These are phyloP conservation scores for Ogataea methanolica DNA, from an alignment of 805 yeast genomes.

Conservation along the genomic window DNA sequence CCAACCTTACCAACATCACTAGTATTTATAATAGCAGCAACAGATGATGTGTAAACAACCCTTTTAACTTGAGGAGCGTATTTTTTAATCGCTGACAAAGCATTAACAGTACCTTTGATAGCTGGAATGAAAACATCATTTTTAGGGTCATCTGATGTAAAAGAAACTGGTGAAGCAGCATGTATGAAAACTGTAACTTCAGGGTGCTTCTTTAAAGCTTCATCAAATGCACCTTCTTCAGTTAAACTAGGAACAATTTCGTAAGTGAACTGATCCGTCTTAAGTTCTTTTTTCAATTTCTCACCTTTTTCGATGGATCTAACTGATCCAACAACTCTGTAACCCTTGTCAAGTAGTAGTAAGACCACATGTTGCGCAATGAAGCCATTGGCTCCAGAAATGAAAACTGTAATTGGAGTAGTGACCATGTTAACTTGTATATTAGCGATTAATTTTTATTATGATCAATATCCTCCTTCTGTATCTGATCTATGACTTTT, in stretches of 20 bases:
- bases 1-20: slow-evolving; percentile 2
- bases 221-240: slow-evolving; percentile 42
- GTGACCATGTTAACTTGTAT: no score
- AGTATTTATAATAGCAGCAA: slow-evolving; percentile 36
- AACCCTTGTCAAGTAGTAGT: slow-evolving; percentile 14
- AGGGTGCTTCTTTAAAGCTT: slow-evolving; percentile 35
- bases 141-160: slow-evolving; percentile 38
- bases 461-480: no score
- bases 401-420: slow-evolving; percentile 4
- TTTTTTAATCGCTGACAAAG: slow-evolving; percentile 39
- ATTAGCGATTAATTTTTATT: no score
- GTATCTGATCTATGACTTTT: no score
- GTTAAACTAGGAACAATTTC: slow-evolving; percentile 35
- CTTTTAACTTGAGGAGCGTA: slow-evolving; percentile 42
- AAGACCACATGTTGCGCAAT: slow-evolving; percentile 18
- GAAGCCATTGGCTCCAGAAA: slow-evolving; percentile 20
- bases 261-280: slow-evolving; percentile 22
- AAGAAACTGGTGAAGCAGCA: slow-evolving; percentile 47
- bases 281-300: slow-evolving; percentile 25
- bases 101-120: slow-evolving; percentile 46
- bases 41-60: slow-evolving; percentile 52
- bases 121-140: slow-evolving; percentile 51
- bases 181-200: slow-evolving; percentile 43
- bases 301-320: slow-evolving; percentile 43
- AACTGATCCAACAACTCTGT: slow-evolving; percentile 16